These are phyloP conservation scores for Raphanus hybrid DNA, from an alignment of 441 rosid genomes.

Conservation along the genomic window DNA sequence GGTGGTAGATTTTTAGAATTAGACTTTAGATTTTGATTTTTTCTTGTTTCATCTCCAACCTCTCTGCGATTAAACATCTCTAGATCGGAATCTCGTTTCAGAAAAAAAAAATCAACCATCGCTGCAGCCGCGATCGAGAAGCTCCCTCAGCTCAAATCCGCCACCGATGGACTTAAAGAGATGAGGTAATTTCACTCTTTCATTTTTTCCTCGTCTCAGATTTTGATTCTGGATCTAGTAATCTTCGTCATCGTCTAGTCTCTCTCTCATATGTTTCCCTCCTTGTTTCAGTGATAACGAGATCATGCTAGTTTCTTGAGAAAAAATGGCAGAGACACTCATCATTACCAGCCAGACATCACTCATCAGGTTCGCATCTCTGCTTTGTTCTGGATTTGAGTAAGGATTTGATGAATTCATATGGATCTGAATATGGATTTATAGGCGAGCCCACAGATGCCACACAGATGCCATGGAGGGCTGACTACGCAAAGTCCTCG, in stretches of 20 bases:
- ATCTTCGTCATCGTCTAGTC: neutral
- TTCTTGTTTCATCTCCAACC: neutral
- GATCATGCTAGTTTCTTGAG: constrained; percentile 23
- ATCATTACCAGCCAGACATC: too few species aligned
- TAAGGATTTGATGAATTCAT: neutral
- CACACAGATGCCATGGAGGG: constrained; percentile 83
- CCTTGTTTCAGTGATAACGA: constrained; percentile 61
- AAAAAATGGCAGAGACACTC: too few species aligned
- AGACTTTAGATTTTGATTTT: too few species aligned
- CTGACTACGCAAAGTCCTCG: constrained; percentile 93
- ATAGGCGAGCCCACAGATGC: constrained; percentile 51
- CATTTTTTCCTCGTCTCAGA: neutral
- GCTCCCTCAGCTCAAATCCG: constrained; percentile 58
- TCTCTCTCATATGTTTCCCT: neutral
- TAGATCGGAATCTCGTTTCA: neutral
- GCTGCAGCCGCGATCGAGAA: constrained; percentile 56
- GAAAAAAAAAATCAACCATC: constrained; percentile 38
- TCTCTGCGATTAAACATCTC: constrained; percentile 1
- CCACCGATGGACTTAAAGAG: constrained; percentile 63
- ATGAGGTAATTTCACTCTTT: constrained; percentile 53
- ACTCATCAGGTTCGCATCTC: too few species aligned
- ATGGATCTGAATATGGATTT: constrained; percentile 26
- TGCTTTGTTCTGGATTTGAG: neutral
- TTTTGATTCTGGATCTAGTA: neutral
- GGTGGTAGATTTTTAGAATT: too few species aligned